These are phyloP conservation scores for Rhizopogon roseolus DNA, from an alignment of 768 basidiomycete genomes.

Conservation along the genomic window DNA sequence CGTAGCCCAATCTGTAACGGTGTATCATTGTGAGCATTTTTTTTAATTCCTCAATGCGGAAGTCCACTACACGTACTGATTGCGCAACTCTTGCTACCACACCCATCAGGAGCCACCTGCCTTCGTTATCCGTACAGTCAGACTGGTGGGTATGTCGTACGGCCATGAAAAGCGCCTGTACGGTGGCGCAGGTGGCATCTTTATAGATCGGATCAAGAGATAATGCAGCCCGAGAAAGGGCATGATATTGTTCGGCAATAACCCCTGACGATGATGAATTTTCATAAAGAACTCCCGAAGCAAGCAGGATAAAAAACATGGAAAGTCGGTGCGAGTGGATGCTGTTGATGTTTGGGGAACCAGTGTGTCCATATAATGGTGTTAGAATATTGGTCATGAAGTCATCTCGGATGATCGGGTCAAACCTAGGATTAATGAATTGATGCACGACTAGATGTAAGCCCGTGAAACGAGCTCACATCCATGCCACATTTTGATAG, in stretches of 20 bases:
- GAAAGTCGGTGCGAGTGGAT: constrained; percentile 45
- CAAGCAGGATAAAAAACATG: constrained; percentile 48
- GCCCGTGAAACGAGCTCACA: constrained; percentile 29
- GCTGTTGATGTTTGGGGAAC: constrained; percentile 25
- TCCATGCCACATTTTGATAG: constrained; percentile 41
- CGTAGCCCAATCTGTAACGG: constrained; percentile 44
- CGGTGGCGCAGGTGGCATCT: constrained; percentile 41
- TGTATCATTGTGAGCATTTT: constrained; percentile 3
- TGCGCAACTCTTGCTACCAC: constrained; percentile 38
- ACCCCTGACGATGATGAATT: constrained; percentile 25
- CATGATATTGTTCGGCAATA: constrained; percentile 39
- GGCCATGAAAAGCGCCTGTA: constrained; percentile 44
- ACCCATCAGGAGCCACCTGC: constrained; percentile 46
- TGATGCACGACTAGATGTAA: neutral
- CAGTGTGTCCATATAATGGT: constrained; percentile 36
- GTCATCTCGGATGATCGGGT: constrained; percentile 39
- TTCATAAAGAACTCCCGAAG: constrained; percentile 44
- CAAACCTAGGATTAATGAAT: constrained; percentile 31
- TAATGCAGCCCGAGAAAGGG: constrained; percentile 43
- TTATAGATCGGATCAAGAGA: constrained; percentile 39
- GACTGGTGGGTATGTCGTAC: constrained; percentile 37
- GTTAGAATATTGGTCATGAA: constrained; percentile 36
- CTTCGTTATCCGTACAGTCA: constrained; percentile 39
- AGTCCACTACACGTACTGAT: constrained; percentile 29
- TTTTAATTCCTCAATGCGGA: neutral